Percentiles rank a stretch among this genome's conserved stretches.
These are phyloP conservation scores for Coniochaeta pulveracea DNA, from an alignment of 2,329 filamentous ascomycete genomes.

Conservation along the genomic window DNA sequence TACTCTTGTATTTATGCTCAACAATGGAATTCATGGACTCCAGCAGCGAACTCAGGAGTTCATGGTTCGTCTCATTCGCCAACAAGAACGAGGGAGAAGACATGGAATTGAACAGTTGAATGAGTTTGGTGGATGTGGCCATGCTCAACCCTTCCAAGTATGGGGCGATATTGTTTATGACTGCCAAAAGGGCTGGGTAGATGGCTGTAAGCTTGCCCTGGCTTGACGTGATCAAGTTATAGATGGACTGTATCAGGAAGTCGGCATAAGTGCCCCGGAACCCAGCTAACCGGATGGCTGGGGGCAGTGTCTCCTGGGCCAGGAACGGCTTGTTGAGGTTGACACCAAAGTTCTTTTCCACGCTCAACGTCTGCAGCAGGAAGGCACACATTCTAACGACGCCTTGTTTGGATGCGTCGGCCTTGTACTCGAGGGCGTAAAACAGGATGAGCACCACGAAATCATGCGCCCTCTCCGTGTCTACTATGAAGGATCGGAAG, in stretches of 20 bases:
- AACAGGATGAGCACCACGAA: constrained; percentile 85
- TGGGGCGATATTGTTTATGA: constrained; percentile 87
- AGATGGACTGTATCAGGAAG: constrained; percentile 90
- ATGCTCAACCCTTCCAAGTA: constrained; percentile 69
- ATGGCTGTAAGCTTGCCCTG: constrained; percentile 85
- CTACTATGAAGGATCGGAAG: constrained; percentile 92
- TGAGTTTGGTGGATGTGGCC: constrained; percentile 65
- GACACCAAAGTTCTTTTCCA: constrained; percentile 80
- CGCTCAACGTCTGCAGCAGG: constrained; percentile 85
- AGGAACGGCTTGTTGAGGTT: constrained; percentile 85
- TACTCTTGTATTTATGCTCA: constrained; percentile 76
- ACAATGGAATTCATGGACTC: constrained; percentile 84
- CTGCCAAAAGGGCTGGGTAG: constrained; percentile 81
- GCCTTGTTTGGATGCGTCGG: constrained; percentile 79
- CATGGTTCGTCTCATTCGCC: constrained; percentile 84
- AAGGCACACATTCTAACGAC: constrained; percentile 97
- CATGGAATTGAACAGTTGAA: constrained; percentile 87
- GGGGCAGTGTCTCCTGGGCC: constrained; percentile 76
- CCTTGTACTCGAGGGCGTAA: constrained; percentile 83
- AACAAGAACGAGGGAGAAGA: constrained; percentile 86
- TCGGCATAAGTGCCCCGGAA: constrained; percentile 90
- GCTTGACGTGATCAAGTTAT: constrained; percentile 80
- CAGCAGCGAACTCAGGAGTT: constrained; percentile 66
- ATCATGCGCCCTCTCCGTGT: constrained; percentile 86
- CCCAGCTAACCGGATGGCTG: constrained; percentile 67